A percentile compares a stretch with the other conserved stretches of the same genome.
Evolutionary conservation across 208 protist species (phyloP).

Genomic region (Balamuthia mandrillaris): DNA sequence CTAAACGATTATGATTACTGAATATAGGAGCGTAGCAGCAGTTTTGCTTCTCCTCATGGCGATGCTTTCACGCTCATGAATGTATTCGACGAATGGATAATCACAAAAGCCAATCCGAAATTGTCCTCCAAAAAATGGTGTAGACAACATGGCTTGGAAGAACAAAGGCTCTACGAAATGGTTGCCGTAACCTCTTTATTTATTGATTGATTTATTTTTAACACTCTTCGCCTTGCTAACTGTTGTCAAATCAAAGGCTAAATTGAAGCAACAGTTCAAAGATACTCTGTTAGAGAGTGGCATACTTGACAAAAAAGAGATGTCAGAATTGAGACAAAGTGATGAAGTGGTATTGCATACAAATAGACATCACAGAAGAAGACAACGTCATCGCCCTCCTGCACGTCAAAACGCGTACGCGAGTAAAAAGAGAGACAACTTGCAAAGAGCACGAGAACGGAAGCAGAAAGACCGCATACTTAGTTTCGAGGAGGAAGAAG

Average conservation of each 20-base stretch:
- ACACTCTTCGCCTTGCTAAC: background rate
- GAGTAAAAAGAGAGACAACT: background rate
- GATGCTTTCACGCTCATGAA: conserved; percentile 48
- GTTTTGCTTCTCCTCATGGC: conserved; percentile 41
- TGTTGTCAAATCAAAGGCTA: background rate
- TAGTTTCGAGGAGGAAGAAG: conserved; percentile 17
- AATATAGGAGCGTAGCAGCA: background rate
- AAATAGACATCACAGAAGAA: background rate
- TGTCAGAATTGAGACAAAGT: no score
- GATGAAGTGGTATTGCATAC: no score
- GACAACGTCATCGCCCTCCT: background rate
- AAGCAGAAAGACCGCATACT: background rate
- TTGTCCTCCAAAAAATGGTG: conserved; percentile 40
- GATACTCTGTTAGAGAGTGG: conserved; percentile 32
- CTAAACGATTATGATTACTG: no score
- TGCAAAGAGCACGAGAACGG: background rate
- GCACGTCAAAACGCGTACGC: background rate
- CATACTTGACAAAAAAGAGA: background rate
- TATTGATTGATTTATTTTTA: background rate
- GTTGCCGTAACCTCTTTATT: background rate
- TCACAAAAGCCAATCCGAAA: conserved; percentile 13
- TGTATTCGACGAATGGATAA: conserved; percentile 42
- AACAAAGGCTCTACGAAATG: conserved; percentile 55
- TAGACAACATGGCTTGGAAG: conserved; percentile 20
- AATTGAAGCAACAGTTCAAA: conserved; percentile 17